Conservation (phyloP, 768 basidiomycete genomes). For the Collybia sordida region DNA sequence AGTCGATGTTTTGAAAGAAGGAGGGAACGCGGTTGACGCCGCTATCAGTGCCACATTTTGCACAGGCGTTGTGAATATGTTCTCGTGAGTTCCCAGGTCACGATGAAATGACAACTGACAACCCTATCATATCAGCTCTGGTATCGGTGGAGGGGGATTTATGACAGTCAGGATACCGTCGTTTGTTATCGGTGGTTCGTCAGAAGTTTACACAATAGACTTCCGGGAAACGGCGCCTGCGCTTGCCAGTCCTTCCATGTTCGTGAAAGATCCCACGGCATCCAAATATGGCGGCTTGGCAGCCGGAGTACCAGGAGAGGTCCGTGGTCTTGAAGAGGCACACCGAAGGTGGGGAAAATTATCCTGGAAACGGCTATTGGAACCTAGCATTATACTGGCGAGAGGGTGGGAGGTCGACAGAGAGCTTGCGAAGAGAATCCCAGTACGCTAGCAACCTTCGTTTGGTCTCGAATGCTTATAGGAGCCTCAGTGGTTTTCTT, state of each 20-base stretch:
- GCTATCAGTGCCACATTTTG: conserved; percentile 81
- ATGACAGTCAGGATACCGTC: conserved; percentile 82
- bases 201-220: conserved; percentile 74
- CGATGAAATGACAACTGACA: neutral
- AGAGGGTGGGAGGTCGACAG: conserved; percentile 75
- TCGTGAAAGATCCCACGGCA: conserved; percentile 45
- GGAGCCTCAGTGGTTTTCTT: conserved; percentile 38
- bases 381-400: conserved; percentile 75
- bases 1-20: conserved; percentile 69
- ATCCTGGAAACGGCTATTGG: conserved; percentile 75
- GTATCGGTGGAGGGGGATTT: conserved; percentile 87
- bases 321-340: conserved; percentile 83
- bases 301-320: conserved; percentile 90
- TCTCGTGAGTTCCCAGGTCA: conserved; percentile 57
- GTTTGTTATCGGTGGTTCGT: conserved; percentile 32
- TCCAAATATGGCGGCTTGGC: conserved; percentile 77
- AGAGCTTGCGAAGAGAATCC: conserved; percentile 75
- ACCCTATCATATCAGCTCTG: conserved; percentile 46
- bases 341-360: conserved; percentile 81
- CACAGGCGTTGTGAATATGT: conserved; percentile 84
- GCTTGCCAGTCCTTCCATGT: conserved; percentile 78
- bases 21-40: conserved; percentile 92
- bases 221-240: conserved; percentile 88
- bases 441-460: conserved; percentile 39
- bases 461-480: neutral